Evolutionary conservation across 495 filamentous ascomycete species (phyloP).

Genomic region (Aspergillus sparsus): DNA sequence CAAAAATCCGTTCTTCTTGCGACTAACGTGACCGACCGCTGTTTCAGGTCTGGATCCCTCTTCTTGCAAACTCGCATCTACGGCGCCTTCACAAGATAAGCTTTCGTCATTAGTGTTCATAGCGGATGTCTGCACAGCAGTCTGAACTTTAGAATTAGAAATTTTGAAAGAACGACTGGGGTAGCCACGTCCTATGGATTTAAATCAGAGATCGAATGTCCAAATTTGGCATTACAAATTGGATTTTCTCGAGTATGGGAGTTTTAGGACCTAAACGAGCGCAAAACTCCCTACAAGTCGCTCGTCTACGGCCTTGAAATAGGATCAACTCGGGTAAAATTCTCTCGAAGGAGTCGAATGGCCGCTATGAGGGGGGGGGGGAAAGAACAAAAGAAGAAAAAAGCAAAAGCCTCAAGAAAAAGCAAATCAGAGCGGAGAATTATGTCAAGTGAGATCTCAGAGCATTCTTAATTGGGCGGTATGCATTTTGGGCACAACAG

Average conservation of each 20-base stretch:
- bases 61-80: conserved; percentile 11
- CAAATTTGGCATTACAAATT: neutral
- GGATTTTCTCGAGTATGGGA: conserved; percentile 27
- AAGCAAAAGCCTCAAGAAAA: no score
- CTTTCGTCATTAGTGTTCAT: conserved; percentile 26
- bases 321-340: conserved; percentile 1
- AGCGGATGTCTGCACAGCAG: conserved; percentile 30
- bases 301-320: conserved; percentile 37
- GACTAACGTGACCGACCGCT: conserved; percentile 40
- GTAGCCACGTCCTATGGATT: conserved; percentile 16
- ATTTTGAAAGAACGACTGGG: conserved; percentile 20
- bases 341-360: neutral
- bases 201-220: conserved; percentile 3
- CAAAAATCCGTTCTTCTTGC: conserved; percentile 62
- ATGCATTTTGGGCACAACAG: no score
- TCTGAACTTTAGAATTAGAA: conserved; percentile 33
- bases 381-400: no score
- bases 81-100: conserved; percentile 29
- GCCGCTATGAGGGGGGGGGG: neutral
- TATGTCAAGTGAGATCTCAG: no score
- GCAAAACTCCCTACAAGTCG: conserved; percentile 62
- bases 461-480: no score
- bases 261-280: conserved; percentile 52
- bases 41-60: conserved; percentile 23
- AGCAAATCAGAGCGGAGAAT: no score